phyloP scores from a whole-genome alignment of 371 early-diverging fungal genomes.

The Batrachochytrium dendrobatidis region DNA sequence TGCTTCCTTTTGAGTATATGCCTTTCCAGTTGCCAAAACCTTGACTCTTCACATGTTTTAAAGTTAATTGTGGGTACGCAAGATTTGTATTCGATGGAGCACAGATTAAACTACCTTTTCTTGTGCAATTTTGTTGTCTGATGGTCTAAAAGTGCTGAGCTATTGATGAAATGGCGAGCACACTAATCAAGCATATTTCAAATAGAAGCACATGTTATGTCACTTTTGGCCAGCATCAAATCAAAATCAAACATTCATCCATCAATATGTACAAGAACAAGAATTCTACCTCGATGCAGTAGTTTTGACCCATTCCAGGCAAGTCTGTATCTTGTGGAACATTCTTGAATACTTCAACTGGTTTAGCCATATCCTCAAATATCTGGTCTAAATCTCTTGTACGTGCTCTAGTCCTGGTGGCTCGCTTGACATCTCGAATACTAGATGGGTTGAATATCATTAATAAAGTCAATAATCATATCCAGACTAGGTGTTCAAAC shows the following conservation, averaged over 20 bases:
- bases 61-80: neutral
- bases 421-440: conserved; percentile 32
- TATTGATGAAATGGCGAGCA: conserved; percentile 43
- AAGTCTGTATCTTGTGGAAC: conserved; percentile 73
- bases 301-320: conserved; percentile 82
- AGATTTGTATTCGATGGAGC: neutral
- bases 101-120: conserved; percentile 1
- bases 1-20: conserved; percentile 85
- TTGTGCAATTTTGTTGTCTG: conserved; percentile 66
- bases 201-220: neutral
- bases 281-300: conserved; percentile 70
- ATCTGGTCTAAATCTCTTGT: conserved; percentile 77
- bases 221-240: neutral
- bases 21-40: conserved; percentile 53
- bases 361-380: conserved; percentile 73
- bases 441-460: conserved; percentile 6
- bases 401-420: conserved; percentile 31
- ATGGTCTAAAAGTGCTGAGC: conserved; percentile 45
- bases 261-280: too few relatives aligned
- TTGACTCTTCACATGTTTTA: conserved; percentile 49
- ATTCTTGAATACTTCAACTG: conserved; percentile 46
- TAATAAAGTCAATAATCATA: neutral
- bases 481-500: too few relatives aligned
- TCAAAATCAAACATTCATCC: too few relatives aligned
- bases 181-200: conserved; percentile 27